Percentiles rank a stretch among this genome's conserved stretches.
phyloP scores from a whole-genome alignment of 208 protist genomes.

The Acanthamoeba royreba region DNA sequence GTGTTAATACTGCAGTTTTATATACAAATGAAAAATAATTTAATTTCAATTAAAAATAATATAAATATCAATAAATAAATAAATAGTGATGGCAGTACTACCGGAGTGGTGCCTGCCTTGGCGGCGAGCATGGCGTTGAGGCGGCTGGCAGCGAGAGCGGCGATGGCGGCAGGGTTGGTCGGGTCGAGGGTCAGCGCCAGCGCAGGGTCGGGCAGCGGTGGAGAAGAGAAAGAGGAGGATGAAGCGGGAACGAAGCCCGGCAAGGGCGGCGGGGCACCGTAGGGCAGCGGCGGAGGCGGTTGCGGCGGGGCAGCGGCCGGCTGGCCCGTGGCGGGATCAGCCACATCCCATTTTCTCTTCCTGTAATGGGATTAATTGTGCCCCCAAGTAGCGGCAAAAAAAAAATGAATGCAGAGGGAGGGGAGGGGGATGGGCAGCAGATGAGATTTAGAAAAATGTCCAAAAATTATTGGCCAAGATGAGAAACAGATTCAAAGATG shows the following conservation, averaged over 20 bases:
- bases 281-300: neutral
- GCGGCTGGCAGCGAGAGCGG: neutral
- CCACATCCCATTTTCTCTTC: slow-evolving; percentile 31
- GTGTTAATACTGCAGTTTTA: neutral
- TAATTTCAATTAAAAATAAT: too few species aligned
- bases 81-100: too few species aligned
- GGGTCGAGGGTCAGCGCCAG: neutral
- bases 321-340: neutral
- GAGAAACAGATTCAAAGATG: too few species aligned
- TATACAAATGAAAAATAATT: too few species aligned
- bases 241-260: too few species aligned
- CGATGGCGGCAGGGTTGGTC: neutral
- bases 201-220: neutral
- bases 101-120: neutral
- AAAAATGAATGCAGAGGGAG: neutral
- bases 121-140: slow-evolving; percentile 3
- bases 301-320: neutral
- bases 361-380: too few species aligned
- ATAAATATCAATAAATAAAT: too few species aligned
- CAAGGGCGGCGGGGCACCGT: neutral
- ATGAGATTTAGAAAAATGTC: too few species aligned
- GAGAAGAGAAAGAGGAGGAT: neutral
- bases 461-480: too few species aligned
- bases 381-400: neutral
- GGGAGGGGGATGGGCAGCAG: neutral